Base-by-base conservation (phyloP, 306 rosid genomes). In the Ammopiptanthus mongolicus region DNA sequence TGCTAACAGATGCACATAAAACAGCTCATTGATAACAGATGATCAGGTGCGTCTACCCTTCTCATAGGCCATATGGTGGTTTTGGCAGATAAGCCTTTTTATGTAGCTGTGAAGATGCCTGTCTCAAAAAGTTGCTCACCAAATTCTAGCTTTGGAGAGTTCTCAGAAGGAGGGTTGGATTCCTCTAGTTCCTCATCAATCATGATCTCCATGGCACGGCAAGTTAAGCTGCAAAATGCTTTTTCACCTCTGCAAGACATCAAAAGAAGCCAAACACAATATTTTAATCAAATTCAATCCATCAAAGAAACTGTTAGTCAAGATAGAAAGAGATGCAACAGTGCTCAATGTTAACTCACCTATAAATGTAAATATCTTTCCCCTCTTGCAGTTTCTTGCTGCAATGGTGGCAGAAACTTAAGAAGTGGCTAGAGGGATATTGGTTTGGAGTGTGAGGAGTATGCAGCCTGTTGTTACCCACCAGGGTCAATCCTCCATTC, bases 311-410 rank as follows among this genome's bases (percentile, higher is more conserved):
- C 51, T 61, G 10, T 18, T 29, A 33, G 15, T 71, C 61, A 9
- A 9, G 14, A 41, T 41, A 41, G 11, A 41, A 2, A 41, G 14
- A 39, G 13, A 44, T 61, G 13, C 34, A 75, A 65, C 34, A 51
- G 64, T 36, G 44, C 17, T 33, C 23, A 23, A 48, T 18, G 47
- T 5, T 61, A 50, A 72, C 82, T 5, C 53, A 93, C 98, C 98
- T 85, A 84, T 93, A 93, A 15, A 93, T 93, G 64, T 89, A 93
- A 66, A 93, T 93, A 78, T 93, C 98, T 76, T 91, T 82, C 36
- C 89, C 96, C 81, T 85, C 92, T 19, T 88, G 97, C 31, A 93
- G 80, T 64, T 89, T 88, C 84, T 86, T 93, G 81, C 84, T 77
- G 75, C 98, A 93, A 18, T 79, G 84, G 81, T 86, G 51, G 74